Percentiles rank a stretch among this genome's conserved stretches.
These are phyloP conservation scores for Conoideocrella luteorostrata DNA, from an alignment of 2,329 filamentous ascomycete species.

Conservation along the genomic window DNA sequence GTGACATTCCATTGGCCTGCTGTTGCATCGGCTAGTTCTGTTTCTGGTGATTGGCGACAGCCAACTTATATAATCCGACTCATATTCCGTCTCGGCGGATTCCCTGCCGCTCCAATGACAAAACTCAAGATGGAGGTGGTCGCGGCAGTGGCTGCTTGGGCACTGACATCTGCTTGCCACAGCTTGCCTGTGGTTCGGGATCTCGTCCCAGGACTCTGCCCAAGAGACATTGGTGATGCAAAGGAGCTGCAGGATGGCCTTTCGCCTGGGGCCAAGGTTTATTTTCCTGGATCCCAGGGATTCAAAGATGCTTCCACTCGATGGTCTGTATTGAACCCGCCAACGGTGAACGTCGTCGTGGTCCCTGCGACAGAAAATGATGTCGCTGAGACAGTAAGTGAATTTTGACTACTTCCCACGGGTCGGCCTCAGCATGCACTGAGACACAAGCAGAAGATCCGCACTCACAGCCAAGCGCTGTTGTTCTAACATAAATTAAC, in stretches of 20 bases:
- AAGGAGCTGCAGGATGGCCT: constrained; percentile 22
- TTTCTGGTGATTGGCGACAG: neutral
- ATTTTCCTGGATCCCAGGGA: constrained; percentile 32
- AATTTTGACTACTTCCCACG: too few species aligned
- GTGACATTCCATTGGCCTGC: neutral
- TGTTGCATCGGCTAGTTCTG: neutral
- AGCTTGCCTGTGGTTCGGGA: constrained; percentile 10
- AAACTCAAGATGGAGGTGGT: constrained; percentile 17
- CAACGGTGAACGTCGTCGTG: constrained; percentile 39
- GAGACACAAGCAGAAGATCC: too few species aligned
- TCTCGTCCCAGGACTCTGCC: constrained; percentile 12
- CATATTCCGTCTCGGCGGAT: neutral
- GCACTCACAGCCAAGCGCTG: too few species aligned
- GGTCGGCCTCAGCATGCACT: too few species aligned
- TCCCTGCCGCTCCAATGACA: neutral
- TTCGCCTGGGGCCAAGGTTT: constrained; percentile 34
- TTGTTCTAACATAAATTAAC: neutral
- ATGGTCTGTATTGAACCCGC: constrained; percentile 39
- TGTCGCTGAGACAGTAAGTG: constrained; percentile 37
- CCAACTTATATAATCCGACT: neutral
- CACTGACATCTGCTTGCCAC: constrained; percentile 15
- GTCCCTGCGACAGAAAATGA: constrained; percentile 41
- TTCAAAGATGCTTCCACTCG: constrained; percentile 33
- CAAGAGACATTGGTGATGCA: constrained; percentile 12
- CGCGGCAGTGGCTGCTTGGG: constrained; percentile 21